phyloP scores from a whole-genome alignment of 768 basidiomycete genomes.

The Suillus brevipes region DNA sequence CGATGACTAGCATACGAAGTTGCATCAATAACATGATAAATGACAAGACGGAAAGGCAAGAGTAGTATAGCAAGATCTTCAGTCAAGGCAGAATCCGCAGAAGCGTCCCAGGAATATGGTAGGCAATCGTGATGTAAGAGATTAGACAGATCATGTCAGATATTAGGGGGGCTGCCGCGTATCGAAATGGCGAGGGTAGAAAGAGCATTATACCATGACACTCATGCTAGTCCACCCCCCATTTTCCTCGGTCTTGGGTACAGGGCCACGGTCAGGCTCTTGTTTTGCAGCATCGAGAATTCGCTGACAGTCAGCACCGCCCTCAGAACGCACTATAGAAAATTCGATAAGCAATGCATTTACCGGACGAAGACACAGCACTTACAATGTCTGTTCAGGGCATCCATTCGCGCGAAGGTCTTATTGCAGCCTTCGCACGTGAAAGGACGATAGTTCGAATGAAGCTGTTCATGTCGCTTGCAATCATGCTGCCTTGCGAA shows the following conservation, averaged over 20 bases:
- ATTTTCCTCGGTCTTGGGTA: constrained; percentile 35
- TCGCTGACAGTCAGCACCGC: constrained; percentile 71
- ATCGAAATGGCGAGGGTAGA: constrained; percentile 8
- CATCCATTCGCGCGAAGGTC: constrained; percentile 94
- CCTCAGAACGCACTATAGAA: constrained; percentile 72
- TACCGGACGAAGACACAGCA: constrained; percentile 21
- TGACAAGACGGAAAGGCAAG: constrained; percentile 8
- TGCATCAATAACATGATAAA: constrained; percentile 13
- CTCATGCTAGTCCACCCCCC: constrained; percentile 32
- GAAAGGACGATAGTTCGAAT: constrained; percentile 90
- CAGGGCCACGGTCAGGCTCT: constrained; percentile 21
- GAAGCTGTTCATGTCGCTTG: constrained; percentile 93
- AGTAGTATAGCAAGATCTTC: constrained; percentile 11
- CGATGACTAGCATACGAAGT: constrained; percentile 12
- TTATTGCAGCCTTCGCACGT: constrained; percentile 91
- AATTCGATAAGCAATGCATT: constrained; percentile 2
- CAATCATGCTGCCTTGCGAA: constrained; percentile 96
- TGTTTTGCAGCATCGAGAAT: constrained; percentile 36
- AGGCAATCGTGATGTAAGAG: constrained; percentile 23
- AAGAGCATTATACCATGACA: constrained; percentile 30
- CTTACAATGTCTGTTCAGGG: constrained; percentile 89
- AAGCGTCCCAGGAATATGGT: constrained; percentile 31
- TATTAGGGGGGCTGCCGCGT: constrained; percentile 29
- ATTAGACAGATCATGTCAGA: constrained; percentile 20
- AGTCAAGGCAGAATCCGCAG: constrained; percentile 24